Evolutionary conservation across 1,284 basidiomycete genomes (phyloP).

Genomic region (Xanthoconium separans): DNA sequence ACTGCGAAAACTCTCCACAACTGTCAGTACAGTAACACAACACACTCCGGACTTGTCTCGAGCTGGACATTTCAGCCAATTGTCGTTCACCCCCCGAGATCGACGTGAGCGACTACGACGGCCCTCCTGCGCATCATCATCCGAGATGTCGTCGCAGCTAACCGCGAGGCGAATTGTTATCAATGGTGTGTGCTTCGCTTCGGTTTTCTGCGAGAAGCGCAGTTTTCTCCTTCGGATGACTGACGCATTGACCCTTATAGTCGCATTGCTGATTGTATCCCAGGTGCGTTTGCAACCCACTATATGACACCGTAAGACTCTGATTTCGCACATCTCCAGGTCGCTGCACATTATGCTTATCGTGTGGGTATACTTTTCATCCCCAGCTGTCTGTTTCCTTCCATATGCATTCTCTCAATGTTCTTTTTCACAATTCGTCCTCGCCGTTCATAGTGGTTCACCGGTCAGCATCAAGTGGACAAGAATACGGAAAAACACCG

Average conservation of each 20-base stretch:
- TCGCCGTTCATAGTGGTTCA: slow-evolving; percentile 39
- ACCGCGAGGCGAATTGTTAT: slow-evolving; percentile 26
- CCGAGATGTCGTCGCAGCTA: slow-evolving; percentile 24
- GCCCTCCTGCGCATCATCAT: not conserved
- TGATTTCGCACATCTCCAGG: slow-evolving; percentile 31
- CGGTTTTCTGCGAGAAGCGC: not conserved
- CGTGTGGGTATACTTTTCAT: slow-evolving; percentile 34
- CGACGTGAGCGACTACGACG: not conserved
- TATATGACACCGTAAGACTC: not conserved
- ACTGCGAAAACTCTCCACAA: too few species aligned
- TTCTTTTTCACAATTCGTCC: not conserved
- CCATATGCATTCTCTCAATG: not conserved
- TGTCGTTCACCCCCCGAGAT: not conserved
- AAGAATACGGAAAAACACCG: slow-evolving; percentile 70
- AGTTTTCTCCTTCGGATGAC: not conserved
- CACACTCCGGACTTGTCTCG: not conserved
- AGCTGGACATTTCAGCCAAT: not conserved
- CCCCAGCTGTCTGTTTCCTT: not conserved
- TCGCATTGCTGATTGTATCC: slow-evolving; percentile 60
- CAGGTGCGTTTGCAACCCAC: slow-evolving; percentile 46
- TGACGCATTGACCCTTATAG: slow-evolving; percentile 34
- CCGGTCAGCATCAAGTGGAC: slow-evolving; percentile 52
- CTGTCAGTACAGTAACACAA: too few species aligned
- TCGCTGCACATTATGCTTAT: slow-evolving; percentile 51
- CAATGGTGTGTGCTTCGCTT: slow-evolving; percentile 21